Percentiles rank a stretch among this genome's conserved stretches.
These are phyloP conservation scores for Psilocybe tampanensis DNA, from an alignment of 768 basidiomycete genomes.

Conservation along the genomic window DNA sequence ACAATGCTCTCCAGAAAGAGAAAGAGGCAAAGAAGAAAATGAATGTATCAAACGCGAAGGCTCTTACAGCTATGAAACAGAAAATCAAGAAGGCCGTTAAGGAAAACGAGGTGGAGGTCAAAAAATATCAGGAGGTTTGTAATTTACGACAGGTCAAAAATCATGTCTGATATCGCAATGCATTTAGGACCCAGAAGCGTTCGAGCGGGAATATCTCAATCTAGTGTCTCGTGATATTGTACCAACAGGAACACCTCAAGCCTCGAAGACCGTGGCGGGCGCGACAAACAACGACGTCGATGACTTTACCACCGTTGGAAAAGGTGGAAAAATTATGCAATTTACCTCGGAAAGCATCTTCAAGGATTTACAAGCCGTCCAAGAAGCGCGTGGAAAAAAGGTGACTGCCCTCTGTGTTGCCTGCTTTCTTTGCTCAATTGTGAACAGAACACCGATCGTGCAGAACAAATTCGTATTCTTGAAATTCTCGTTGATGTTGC, in stretches of 20 bases:
- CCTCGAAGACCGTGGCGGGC: conserved; percentile 34
- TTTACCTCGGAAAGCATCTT: conserved; percentile 86
- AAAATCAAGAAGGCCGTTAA: conserved; percentile 91
- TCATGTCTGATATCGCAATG: background rate
- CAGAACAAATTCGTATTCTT: conserved; percentile 90
- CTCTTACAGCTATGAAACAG: conserved; percentile 97
- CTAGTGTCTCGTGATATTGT: conserved; percentile 48
- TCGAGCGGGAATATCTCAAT: conserved; percentile 73
- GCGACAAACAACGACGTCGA: conserved; percentile 55
- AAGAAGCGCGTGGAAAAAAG: conserved; percentile 97
- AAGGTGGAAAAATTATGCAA: conserved; percentile 81
- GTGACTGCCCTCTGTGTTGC: conserved; percentile 40
- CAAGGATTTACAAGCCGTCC: conserved; percentile 87
- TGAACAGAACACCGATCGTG: conserved; percentile 93
- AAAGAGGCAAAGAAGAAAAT: conserved; percentile 96
- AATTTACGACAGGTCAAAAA: background rate
- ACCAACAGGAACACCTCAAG: conserved; percentile 34
- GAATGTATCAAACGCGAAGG: conserved; percentile 92
- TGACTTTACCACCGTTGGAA: conserved; percentile 89
- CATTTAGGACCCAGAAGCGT: conserved; percentile 82
- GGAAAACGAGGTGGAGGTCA: conserved; percentile 83
- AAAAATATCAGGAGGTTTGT: conserved; percentile 77
- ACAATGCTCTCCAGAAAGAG: conserved; percentile 75
- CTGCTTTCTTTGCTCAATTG: background rate
- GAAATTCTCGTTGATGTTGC: conserved; percentile 87